Evolutionary conservation across 495 filamentous ascomycete genomes (phyloP).

Genomic region (Aspergillus sparsus): DNA sequence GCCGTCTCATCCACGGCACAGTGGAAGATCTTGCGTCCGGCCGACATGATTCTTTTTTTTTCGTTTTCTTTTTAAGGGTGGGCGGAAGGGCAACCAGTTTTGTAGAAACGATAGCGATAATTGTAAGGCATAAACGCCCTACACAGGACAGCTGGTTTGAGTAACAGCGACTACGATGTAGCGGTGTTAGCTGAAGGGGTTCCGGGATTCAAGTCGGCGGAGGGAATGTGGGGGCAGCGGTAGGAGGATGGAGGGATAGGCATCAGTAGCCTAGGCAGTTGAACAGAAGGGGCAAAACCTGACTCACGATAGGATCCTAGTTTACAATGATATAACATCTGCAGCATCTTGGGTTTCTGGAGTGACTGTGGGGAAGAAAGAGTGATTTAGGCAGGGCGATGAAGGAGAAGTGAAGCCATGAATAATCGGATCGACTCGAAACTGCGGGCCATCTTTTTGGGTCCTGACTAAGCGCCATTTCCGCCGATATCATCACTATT

Average conservation of each 20-base stretch:
- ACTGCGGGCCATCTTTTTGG: conserved; percentile 15
- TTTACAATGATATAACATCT: conserved; percentile 33
- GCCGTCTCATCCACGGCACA: conserved; percentile 76
- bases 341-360: conserved; percentile 44
- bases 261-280: conserved; percentile 9
- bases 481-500: conserved; percentile 1
- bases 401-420: conserved; percentile 10
- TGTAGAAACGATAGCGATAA: conserved; percentile 13
- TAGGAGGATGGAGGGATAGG: conserved; percentile 17
- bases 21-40: conserved; percentile 65
- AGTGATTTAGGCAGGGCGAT: conserved; percentile 4
- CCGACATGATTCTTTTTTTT: conserved; percentile 35
- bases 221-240: conserved; percentile 43
- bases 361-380: conserved; percentile 4
- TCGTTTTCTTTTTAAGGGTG: conserved; percentile 6
- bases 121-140: conserved; percentile 29
- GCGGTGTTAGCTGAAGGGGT: conserved; percentile 40
- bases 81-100: conserved; percentile 22
- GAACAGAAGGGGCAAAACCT: neutral
- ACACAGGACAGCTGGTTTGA: conserved; percentile 38
- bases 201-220: conserved; percentile 35
- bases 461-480: conserved; percentile 29
- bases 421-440: conserved; percentile 27
- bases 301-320: conserved; percentile 42
- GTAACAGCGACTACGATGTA: conserved; percentile 37